Evolutionary conservation across 139 green algal species (phyloP), one percentile per base, ranked within the genome.

Genomic region (Ulvella scutata): DNA sequence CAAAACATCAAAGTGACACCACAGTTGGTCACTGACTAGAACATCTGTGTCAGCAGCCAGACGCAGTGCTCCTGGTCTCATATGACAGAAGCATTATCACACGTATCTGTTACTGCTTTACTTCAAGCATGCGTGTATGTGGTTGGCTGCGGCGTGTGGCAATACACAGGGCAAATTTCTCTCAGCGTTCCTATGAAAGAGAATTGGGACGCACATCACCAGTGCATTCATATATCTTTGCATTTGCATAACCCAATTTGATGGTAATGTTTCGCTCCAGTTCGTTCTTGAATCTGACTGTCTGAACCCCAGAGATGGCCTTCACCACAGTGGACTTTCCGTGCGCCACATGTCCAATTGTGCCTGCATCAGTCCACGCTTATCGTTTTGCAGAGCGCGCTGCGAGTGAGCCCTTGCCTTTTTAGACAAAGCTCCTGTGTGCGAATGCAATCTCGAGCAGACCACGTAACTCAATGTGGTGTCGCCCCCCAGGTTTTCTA

Each of bases 251-350:
- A 6, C 94, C 94, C 28, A 98, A 89, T 51, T 97, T 99, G 88
- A 99, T 99, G 20, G 95, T 99, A 75, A 99, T 99, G 82, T 99
- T 99, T 35, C 95, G 86, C 85, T 99, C 95, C 34, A 99, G 88
- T 89, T 99, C 95, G 74, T 99, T 99, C 88, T 99, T 99, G 86
- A 99, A 99, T 10, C 95, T 90, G 38, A 99, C 95, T 2, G 95
- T 99, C 86, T 98, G 95, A 44, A 99, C 95, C 43, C 95, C 95
- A 3, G 90, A 97, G 78, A 99, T 98, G 73, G 95, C 94, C 78
- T 99, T 99, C 0, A 99, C 95, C n/a, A 99, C 89, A 3, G 95
- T 99, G 1, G 94, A 98, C 83, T 99, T 99, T 43, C 95, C 95
- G 85, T 99, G 95, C 3, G 95, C 95, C 77, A 99, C 95, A 78